A percentile compares a stretch with the other conserved stretches of the same genome.
Evolutionary conservation across 2,329 filamentous ascomycete species (phyloP).

Genomic region (Gnomoniopsis sp.): DNA sequence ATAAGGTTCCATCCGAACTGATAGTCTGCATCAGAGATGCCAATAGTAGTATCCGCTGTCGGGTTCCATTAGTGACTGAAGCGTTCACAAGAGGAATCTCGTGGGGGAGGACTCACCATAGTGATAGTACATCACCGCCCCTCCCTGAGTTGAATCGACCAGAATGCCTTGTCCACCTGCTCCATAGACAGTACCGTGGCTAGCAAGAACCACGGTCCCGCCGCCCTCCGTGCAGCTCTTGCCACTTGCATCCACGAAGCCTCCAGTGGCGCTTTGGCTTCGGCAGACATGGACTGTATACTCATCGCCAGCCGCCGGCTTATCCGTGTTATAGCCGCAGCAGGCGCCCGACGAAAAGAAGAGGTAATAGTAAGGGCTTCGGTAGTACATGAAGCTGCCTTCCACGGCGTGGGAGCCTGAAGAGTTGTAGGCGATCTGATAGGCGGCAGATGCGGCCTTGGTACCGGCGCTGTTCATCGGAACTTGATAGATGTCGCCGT

Average conservation of each 20-base stretch:
- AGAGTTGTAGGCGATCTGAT: constrained; percentile 52
- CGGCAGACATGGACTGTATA: constrained; percentile 66
- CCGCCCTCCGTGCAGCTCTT: constrained; percentile 51
- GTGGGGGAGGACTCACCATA: constrained; percentile 33
- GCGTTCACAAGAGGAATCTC: too few relatives aligned
- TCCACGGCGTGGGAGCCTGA: constrained; percentile 51
- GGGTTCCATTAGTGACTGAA: constrained; percentile 13
- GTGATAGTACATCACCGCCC: constrained; percentile 60
- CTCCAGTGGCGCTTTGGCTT: constrained; percentile 46
- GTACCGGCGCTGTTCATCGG: constrained; percentile 38
- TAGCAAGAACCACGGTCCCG: constrained; percentile 55
- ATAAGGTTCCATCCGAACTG: constrained; percentile 44
- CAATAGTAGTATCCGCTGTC: constrained; percentile 47
- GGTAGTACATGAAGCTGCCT: constrained; percentile 52
- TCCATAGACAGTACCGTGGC: constrained; percentile 56
- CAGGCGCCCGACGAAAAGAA: constrained; percentile 61
- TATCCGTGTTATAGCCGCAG: constrained; percentile 53
- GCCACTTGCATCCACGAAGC: constrained; percentile 56
- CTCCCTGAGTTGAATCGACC: constrained; percentile 39
- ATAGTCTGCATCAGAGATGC: constrained; percentile 44
- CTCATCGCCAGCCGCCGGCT: constrained; percentile 54
- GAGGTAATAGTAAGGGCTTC: constrained; percentile 57
- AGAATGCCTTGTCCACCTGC: constrained; percentile 62
- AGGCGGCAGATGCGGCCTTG: constrained; percentile 23
- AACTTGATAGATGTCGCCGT: constrained; percentile 61